Evolutionary conservation across 2,329 filamentous ascomycete genomes (phyloP), one percentile per base, ranked within the genome.

Genomic region (Apiospora saccharicola): DNA sequence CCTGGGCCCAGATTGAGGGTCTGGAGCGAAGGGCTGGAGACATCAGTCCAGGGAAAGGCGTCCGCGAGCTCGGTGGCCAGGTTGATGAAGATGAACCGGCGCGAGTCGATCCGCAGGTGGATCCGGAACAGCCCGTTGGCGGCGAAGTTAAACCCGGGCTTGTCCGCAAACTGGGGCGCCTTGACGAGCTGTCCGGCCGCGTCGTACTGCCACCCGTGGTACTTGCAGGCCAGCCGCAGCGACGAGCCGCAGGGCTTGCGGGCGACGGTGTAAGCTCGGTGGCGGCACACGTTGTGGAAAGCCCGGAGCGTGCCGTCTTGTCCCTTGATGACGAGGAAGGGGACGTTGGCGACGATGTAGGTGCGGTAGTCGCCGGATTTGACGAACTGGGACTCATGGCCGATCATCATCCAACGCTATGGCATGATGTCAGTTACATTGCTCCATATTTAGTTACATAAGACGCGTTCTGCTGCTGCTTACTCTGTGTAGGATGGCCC

Each of bases 131-230:
- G 83, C 8, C 86, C 84, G 73, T 91, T 90, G 77, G 87, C 81
- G 19, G 82, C 81, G 78, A 86, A 88, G 74, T 90, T 86, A 75
- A 91, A 91, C 10, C 86, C 87, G 1, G 83, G 81, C 1, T 90
- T 80, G 30, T 86, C 84, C 57, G 90, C 84, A 76, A 90, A 91
- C 2, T 87, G 85, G 0, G 89, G 89, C 1, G 90, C 89, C 78
- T 91, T 91, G 41, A 89, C 86, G 4, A 91, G 82, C 69, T 87
- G 86, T 14, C 89, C 90, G 37, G 82, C 84, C 2, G 89, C 81
- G 67, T 88, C 86, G 73, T 91, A 91, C 5, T 87, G 89, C 89
- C 89, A 91, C 61, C 89, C 89, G 76, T 91, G 89, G 76, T 91
- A 91, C 73, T 87, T 86, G 82, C 89, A 91, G 0, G 86, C 83